These are phyloP conservation scores for Globisporangium rhizosaccharum DNA, from an alignment of 352 stramenopile species.

Conservation along the genomic window DNA sequence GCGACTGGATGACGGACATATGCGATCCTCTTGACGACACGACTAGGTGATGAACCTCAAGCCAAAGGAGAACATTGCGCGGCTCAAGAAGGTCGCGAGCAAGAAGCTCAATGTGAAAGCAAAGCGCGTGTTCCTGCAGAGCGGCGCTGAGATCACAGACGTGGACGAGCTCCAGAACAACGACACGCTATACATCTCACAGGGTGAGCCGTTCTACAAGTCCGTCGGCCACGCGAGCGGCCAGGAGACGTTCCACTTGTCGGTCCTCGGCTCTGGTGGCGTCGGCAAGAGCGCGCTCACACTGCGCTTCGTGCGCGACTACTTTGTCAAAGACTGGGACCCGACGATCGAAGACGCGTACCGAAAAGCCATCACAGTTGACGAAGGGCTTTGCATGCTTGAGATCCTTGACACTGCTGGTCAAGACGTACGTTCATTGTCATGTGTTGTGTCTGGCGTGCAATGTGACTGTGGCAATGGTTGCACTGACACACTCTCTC, in stretches of 20 bases:
- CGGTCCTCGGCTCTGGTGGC: slow-evolving; percentile 81
- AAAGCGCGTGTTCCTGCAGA: slow-evolving; percentile 76
- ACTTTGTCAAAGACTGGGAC: slow-evolving; percentile 90
- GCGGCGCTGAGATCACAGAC: slow-evolving; percentile 76
- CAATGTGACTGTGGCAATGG: neutral
- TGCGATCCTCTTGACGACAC: neutral
- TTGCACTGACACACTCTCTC: neutral
- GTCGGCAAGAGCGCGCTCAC: slow-evolving; percentile 90
- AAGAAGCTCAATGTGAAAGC: slow-evolving; percentile 81
- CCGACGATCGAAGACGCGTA: slow-evolving; percentile 91
- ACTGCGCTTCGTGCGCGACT: slow-evolving; percentile 86
- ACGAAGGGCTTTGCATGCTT: slow-evolving; percentile 82
- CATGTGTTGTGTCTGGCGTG: neutral
- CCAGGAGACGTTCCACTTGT: slow-evolving; percentile 85
- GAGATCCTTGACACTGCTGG: slow-evolving; percentile 89
- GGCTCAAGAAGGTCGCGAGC: slow-evolving; percentile 78
- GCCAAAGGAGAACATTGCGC: slow-evolving; percentile 55
- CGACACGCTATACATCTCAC: slow-evolving; percentile 83
- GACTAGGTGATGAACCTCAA: slow-evolving; percentile 77
- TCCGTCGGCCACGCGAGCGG: slow-evolving; percentile 47
- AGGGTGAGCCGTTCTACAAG: slow-evolving; percentile 85
- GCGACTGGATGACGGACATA: neutral
- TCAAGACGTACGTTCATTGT: slow-evolving; percentile 55
- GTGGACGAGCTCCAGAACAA: slow-evolving; percentile 88
- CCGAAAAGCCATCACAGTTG: slow-evolving; percentile 81